Evolutionary conservation across 73 alveolate species (phyloP), one percentile per base, ranked within the genome.

Genomic region (Blepharisma japonicum): DNA sequence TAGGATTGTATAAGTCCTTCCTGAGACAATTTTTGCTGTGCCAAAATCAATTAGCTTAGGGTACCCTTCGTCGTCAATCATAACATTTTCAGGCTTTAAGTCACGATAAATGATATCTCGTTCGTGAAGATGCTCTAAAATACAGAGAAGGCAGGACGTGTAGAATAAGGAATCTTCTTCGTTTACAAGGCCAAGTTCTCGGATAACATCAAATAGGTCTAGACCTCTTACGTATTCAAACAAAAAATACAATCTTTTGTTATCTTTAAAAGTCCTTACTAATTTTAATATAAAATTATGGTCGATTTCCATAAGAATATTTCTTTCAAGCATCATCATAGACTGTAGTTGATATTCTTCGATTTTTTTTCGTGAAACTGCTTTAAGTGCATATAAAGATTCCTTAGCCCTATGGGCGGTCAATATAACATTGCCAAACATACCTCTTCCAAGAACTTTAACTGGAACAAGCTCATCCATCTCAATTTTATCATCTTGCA

Each of bases 81-180:
- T 79, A 70, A 91, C 81, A 77, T 89, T 91, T 71, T 85, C 92
- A 51, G 97, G 97, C 76, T 84, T 86, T 21, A 91, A 71, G 74
- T 91, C 94, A 72, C 97, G 80, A 77, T 86, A 81, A 14, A 82
- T 67, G 5, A 91, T 89, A 23, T 45, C 68, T 48, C 82, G 76
- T 71, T 89, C 74, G 56, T 89, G 94, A 14, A 91, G 80, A 71
- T 91, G 88, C 39, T 91, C 97, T 51, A 91, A 84, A 27, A 86
- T 77, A 20, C 88, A 70, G 7, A 77, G 8, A 9, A 91, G 76
- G 6, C 90, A 81, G 47, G 90, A 93, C 0, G 85, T 88, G 79
- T 86, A 89, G 79, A 91, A 91, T 71, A 85, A 45, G n/a, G 23
- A 11, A 53, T 53, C 67, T 14, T 14, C 23, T 53, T 53, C 67